Conservation (phyloP, 2,329 filamentous ascomycete genomes). For the Exophiala sp. region DNA sequence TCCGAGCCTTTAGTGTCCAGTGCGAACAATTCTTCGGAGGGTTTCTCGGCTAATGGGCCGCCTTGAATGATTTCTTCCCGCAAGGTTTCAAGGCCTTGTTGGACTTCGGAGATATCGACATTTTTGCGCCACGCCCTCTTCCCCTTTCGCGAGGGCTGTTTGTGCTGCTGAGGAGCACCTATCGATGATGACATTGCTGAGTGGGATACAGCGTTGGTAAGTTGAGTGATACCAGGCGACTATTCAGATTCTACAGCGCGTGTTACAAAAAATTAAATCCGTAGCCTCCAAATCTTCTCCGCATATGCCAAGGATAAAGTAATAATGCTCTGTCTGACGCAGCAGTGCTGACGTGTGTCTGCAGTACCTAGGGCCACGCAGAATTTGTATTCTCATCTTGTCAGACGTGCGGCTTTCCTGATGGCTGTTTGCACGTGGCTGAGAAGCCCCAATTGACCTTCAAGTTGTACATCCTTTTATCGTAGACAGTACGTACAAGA, state of each 20-base stretch:
- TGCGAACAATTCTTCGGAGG: slow-evolving; percentile 76
- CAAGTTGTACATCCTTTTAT: too few relatives aligned
- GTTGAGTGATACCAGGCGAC: neutral
- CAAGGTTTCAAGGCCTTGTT: slow-evolving; percentile 72
- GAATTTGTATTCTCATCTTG: too few relatives aligned
- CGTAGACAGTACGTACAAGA: too few relatives aligned
- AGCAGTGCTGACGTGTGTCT: neutral
- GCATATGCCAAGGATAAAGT: neutral
- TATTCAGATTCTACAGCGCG: neutral
- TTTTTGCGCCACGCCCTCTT: slow-evolving; percentile 99
- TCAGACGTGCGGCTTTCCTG: too few relatives aligned
- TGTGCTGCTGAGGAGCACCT: slow-evolving; percentile 17
- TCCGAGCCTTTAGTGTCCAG: slow-evolving; percentile 70
- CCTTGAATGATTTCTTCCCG: slow-evolving; percentile 89
- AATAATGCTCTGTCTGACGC: neutral
- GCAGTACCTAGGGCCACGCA: too few relatives aligned
- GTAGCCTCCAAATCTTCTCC: neutral
- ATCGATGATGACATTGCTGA: slow-evolving; percentile 1
- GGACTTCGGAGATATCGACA: slow-evolving; percentile 82
- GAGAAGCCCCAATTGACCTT: too few relatives aligned
- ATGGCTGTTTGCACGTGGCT: too few relatives aligned
- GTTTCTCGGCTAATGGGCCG: slow-evolving; percentile 77
- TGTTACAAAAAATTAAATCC: neutral
- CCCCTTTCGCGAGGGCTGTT: slow-evolving; percentile 85
- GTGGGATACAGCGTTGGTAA: neutral